Percentiles rank a stretch among this genome's conserved stretches.
Conservation (phyloP, 2,329 filamentous ascomycete genomes). For the Fusarium piperis region DNA sequence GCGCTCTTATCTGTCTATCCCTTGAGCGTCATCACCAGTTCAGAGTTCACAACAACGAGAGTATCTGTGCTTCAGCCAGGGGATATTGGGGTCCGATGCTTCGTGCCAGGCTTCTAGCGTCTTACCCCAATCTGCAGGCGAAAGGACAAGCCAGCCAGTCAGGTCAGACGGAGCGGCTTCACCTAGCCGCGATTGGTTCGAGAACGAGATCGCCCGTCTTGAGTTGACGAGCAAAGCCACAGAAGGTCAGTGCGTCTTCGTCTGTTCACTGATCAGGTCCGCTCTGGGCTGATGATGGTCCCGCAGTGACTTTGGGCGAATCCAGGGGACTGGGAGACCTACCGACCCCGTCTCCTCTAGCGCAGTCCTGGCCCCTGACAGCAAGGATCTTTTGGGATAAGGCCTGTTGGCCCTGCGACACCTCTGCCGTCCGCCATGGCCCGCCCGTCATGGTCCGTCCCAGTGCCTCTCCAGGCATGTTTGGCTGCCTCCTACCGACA, state of each 20-base stretch:
- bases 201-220: conserved; percentile 20
- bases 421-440: conserved; percentile 25
- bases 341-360: conserved; percentile 25
- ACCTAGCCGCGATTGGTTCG: conserved; percentile 18
- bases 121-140: conserved; percentile 35
- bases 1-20: background rate
- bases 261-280: conserved; percentile 29
- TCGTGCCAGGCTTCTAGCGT: conserved; percentile 36
- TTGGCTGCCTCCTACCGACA: conserved; percentile 1
- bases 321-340: conserved; percentile 35
- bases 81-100: conserved; percentile 17
- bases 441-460: conserved; percentile 14
- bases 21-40: conserved; percentile 2
- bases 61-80: background rate
- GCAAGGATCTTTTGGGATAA: conserved; percentile 16
- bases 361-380: conserved; percentile 15
- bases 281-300: conserved; percentile 29
- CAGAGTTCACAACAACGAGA: conserved; percentile 1
- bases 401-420: conserved; percentile 22
- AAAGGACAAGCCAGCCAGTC: conserved; percentile 17
- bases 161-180: conserved; percentile 13
- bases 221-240: conserved; percentile 23
- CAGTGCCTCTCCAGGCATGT: conserved; percentile 11
- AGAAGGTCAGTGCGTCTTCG: conserved; percentile 17
- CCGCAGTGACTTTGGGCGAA: conserved; percentile 27